Conservation (phyloP, 73 alveolate species). For the Paramecium primaurelia region DNA sequence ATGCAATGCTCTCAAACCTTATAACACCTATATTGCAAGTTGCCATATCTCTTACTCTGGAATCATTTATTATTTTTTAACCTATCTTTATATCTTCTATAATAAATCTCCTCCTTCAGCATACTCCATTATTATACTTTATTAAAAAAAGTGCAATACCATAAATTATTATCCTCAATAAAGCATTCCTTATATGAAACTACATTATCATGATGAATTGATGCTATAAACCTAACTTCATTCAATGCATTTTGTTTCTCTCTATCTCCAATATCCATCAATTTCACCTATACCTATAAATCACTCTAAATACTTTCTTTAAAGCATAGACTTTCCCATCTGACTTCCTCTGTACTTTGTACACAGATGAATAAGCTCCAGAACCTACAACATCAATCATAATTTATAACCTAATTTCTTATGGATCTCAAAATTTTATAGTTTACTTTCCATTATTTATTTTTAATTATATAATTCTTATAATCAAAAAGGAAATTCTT, state of each 20-base stretch:
- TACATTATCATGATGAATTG: conserved; percentile 59
- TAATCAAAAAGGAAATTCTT: background rate
- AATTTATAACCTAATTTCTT: background rate
- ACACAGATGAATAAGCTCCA: conserved; percentile 65
- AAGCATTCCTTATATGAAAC: conserved; percentile 51
- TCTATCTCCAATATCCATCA: conserved; percentile 54
- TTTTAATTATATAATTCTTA: background rate
- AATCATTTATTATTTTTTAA: conserved; percentile 65
- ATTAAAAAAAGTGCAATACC: background rate
- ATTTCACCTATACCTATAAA: background rate
- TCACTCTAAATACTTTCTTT: conserved; percentile 14
- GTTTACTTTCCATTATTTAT: conserved; percentile 18
- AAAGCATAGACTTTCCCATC: conserved; percentile 63
- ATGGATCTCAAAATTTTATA: background rate
- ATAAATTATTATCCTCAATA: conserved; percentile 47
- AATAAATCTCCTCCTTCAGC: conserved; percentile 76
- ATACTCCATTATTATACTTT: conserved; percentile 75
- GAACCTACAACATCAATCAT: conserved; percentile 18
- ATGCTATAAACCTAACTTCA: conserved; percentile 67
- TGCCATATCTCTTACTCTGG: conserved; percentile 75
- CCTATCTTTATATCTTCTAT: conserved; percentile 58
- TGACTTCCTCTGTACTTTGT: conserved; percentile 53
- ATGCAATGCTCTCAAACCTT: conserved; percentile 78
- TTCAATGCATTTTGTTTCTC: conserved; percentile 64
- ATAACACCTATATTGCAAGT: conserved; percentile 69